A percentile compares a stretch with the other conserved stretches of the same genome.
Conservation (phyloP, 73 alveolate species). For the Uronychia binucleata region DNA sequence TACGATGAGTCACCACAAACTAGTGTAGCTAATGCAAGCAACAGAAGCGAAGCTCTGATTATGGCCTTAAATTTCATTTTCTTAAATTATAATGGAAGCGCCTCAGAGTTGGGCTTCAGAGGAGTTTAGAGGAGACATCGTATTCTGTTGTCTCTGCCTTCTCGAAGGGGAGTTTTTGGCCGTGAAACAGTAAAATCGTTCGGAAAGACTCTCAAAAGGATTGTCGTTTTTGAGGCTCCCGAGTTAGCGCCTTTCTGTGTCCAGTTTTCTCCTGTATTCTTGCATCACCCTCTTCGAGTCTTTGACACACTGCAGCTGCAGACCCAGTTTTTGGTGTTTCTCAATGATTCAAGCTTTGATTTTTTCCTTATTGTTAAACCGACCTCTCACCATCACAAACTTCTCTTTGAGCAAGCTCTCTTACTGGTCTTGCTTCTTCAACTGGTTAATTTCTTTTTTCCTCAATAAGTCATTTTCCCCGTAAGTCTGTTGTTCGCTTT, state of each 20-base stretch:
- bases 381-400: not conserved
- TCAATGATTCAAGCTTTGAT: not conserved
- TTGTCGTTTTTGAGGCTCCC: not conserved
- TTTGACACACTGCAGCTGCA: too few species aligned
- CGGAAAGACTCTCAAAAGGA: not conserved
- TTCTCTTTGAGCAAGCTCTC: not conserved
- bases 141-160: not conserved
- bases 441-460: not conserved
- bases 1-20: too few species aligned
- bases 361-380: not conserved
- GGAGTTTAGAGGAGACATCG: not conserved
- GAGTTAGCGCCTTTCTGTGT: not conserved
- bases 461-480: not conserved
- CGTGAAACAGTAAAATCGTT: not conserved
- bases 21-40: too few species aligned
- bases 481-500: not conserved
- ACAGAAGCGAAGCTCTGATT: not conserved
- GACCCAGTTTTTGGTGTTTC: not conserved
- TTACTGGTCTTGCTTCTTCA: not conserved
- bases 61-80: not conserved
- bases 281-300: not conserved
- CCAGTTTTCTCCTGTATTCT: not conserved
- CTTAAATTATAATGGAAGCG: not conserved
- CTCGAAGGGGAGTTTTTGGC: not conserved
- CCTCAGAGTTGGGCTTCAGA: not conserved